Conservation (phyloP, 768 basidiomycete genomes). For the Amanita pseudoporphyria region DNA sequence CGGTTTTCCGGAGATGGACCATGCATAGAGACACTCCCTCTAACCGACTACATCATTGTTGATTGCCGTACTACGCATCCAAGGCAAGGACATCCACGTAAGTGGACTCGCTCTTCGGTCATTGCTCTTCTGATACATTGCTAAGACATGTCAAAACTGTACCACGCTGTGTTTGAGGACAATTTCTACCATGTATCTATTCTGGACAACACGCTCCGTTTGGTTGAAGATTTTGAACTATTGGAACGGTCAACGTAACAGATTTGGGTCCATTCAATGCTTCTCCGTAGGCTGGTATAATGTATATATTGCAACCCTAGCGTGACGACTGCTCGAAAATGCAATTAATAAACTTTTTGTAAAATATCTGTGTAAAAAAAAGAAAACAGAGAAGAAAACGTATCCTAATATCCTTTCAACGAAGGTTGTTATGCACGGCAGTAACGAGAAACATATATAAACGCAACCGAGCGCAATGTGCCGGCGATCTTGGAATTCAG, state of each 20-base stretch:
- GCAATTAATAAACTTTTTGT: no score
- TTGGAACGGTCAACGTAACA: neutral
- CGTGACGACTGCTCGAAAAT: no score
- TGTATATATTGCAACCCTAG: neutral
- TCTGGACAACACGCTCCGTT: no score
- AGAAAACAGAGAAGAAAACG: no score
- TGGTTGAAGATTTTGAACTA: neutral
- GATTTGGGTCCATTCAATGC: neutral
- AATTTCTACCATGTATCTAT: no score
- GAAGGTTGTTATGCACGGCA: no score
- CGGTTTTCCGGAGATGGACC: neutral
- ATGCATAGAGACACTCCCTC: neutral
- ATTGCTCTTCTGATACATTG: neutral
- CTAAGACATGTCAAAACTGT: slow-evolving; percentile 1
- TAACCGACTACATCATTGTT: slow-evolving; percentile 1
- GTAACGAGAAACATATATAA: no score
- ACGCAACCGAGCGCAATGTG: no score
- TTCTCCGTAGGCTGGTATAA: neutral
- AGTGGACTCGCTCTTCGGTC: slow-evolving; percentile 2
- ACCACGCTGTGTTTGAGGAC: no score
- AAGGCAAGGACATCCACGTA: neutral
- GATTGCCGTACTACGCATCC: slow-evolving; percentile 3
- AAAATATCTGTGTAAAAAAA: no score
- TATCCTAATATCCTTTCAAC: no score
- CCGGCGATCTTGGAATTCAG: no score